A percentile compares a stretch with the other conserved stretches of the same genome.
Conservation (phyloP, 805 yeast species). For the Candida pseudofarinosa region DNA sequence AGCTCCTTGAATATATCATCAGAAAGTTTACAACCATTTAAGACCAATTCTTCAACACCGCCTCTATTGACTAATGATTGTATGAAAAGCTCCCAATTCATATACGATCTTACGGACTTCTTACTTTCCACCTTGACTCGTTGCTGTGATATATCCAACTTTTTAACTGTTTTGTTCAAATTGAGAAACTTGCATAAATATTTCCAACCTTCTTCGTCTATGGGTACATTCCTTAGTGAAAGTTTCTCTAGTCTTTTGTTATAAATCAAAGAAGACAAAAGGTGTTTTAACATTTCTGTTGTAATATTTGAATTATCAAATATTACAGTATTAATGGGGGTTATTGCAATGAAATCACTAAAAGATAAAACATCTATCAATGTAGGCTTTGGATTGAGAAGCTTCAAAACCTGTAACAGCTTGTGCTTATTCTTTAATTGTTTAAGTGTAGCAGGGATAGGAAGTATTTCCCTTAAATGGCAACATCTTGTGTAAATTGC, state of each 20-base stretch:
- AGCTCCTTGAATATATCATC: constrained; percentile 39
- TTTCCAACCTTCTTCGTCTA: constrained; percentile 49
- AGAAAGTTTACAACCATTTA: constrained; percentile 51
- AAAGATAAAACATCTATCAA: constrained; percentile 54
- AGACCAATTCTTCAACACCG: constrained; percentile 55
- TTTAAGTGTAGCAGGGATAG: constrained; percentile 78
- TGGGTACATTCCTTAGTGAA: constrained; percentile 53
- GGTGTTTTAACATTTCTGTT: constrained; percentile 48
- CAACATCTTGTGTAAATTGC: constrained; percentile 77
- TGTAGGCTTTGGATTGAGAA: constrained; percentile 57
- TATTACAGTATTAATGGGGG: constrained; percentile 51
- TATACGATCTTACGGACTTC: constrained; percentile 35
- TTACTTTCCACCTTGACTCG: constrained; percentile 44
- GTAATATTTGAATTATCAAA: constrained; percentile 56
- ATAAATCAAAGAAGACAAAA: constrained; percentile 42
- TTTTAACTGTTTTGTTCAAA: constrained; percentile 39
- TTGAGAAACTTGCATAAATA: constrained; percentile 47
- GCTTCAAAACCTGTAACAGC: constrained; percentile 52
- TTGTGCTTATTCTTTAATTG: constrained; percentile 48
- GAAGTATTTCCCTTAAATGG: constrained; percentile 85
- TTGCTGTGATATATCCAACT: constrained; percentile 57
- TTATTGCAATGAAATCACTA: constrained; percentile 53
- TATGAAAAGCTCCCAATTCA: constrained; percentile 53
- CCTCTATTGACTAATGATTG: constrained; percentile 40
- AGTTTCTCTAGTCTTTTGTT: constrained; percentile 47